phyloP scores from a whole-genome alignment of 176 grass and related monocot species.

The Chloris gayana region DNA sequence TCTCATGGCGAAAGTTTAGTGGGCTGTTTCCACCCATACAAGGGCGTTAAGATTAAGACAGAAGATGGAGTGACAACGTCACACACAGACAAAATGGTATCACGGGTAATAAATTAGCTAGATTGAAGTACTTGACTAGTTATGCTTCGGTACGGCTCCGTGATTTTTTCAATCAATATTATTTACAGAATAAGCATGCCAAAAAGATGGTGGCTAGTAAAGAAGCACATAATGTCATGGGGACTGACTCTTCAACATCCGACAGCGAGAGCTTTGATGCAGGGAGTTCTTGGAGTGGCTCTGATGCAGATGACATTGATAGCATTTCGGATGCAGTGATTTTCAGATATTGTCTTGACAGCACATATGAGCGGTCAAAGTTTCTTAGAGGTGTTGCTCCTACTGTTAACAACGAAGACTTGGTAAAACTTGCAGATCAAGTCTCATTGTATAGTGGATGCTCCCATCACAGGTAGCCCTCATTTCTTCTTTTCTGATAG shows the following conservation, averaged over 20 bases:
- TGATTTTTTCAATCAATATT: constrained; percentile 16
- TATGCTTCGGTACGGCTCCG: constrained; percentile 21
- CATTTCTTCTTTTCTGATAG: constrained; percentile 1
- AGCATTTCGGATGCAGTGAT: constrained; percentile 61
- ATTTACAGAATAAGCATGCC: constrained; percentile 40
- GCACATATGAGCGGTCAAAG: constrained; percentile 58
- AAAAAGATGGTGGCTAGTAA: constrained; percentile 43
- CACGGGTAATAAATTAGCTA: constrained; percentile 42
- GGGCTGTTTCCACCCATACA: constrained; percentile 39
- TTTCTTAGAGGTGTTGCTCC: constrained; percentile 66
- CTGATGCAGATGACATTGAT: constrained; percentile 50
- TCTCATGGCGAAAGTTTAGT: constrained; percentile 43
- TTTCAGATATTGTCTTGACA: constrained; percentile 90
- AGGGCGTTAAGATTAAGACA: constrained; percentile 45
- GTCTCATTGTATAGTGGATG: constrained; percentile 87
- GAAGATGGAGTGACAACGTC: constrained; percentile 34
- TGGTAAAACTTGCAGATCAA: constrained; percentile 67
- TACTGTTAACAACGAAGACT: constrained; percentile 64
- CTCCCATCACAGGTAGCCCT: constrained; percentile 80
- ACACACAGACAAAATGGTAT: constrained; percentile 39
- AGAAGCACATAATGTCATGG: constrained; percentile 51
- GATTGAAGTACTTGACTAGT: not conserved
- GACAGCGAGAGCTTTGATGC: constrained; percentile 75
- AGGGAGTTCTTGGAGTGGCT: constrained; percentile 54
- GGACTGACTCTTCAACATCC: constrained; percentile 58